Evolutionary conservation across 495 filamentous ascomycete genomes (phyloP), one percentile per base, ranked within the genome.

Genomic region (Penicillium herquei): DNA sequence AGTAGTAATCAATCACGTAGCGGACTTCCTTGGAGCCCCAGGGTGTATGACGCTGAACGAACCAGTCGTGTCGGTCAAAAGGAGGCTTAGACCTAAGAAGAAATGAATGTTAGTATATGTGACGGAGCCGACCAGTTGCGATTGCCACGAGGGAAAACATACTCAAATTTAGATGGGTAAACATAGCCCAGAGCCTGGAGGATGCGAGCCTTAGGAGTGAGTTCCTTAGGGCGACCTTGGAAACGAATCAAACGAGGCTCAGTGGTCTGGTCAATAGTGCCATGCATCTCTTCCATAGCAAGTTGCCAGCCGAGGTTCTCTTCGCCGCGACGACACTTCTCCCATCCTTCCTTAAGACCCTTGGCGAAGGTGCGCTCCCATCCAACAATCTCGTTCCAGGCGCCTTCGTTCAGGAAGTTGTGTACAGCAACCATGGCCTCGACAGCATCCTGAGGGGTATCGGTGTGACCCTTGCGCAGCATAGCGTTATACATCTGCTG

Each of bases 401-500:
- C 94, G 50, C 94, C 94, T 69, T 98, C 94, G 66, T 98, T 98
- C 66, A 98, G 64, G 63, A 96, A 98, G 68, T 98, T 98, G 75
- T 98, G 94, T 34, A 98, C 89, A 3, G 90, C 87, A 42, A 98
- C 95, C 94, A 98, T 98, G 50, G 84, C 84, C 72, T 96, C 91
- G n/a, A 98, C 92, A 0, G 90, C 91, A 50, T 92, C 92, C 53
- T 88, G 83, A 43, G 94, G 91, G 0, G 93, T 96, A 65, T 97
- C 92, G 0, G 89, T 92, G 71, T 96, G 91, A 16, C 94, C 94
- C 71, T 99, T 98, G 49, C 95, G 87, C 51, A 96, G 73, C 78
- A 98, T 86, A 0, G 95, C 94, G 65, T 98, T 99, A 76, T 97
- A 98, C 94, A 98, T 98, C 70, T 98, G 94, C 74, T 98, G 95